These are phyloP conservation scores for Suillus americanus DNA, from an alignment of 768 basidiomycete genomes.

Conservation along the genomic window DNA sequence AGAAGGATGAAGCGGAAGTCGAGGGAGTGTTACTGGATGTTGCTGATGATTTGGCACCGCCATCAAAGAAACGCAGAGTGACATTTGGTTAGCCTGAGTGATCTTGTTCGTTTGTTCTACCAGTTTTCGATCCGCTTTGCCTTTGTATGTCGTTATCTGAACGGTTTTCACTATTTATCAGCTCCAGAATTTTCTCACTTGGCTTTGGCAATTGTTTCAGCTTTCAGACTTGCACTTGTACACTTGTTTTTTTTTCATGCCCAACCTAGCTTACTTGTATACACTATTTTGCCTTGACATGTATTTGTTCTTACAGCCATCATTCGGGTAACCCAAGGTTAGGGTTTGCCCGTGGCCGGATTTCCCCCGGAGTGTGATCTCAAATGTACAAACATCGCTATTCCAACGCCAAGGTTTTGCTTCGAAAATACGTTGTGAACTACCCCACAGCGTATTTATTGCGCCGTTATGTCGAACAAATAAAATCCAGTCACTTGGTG, in stretches of 20 bases:
- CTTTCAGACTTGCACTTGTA: conserved; percentile 5
- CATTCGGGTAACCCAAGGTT: neutral
- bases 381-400: neutral
- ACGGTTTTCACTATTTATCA: conserved; percentile 13
- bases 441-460: neutral
- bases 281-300: conserved; percentile 27
- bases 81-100: conserved; percentile 18
- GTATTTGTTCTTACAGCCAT: conserved; percentile 22
- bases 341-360: neutral
- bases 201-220: conserved; percentile 1
- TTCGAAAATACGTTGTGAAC: neutral
- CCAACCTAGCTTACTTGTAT: conserved; percentile 31
- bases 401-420: neutral
- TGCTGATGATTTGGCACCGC: conserved; percentile 36
- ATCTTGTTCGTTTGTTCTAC: neutral
- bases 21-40: conserved; percentile 25
- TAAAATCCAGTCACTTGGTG: neutral
- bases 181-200: conserved; percentile 8
- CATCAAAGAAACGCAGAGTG: conserved; percentile 52
- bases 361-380: neutral
- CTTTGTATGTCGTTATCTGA: conserved; percentile 6
- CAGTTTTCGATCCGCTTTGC: conserved; percentile 5
- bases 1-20: conserved; percentile 35
- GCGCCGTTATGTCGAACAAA: conserved; percentile 2
- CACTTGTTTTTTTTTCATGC: neutral